phyloP scores from a whole-genome alignment of 176 grass and related monocot species.

The Cymbopogon citratus region DNA sequence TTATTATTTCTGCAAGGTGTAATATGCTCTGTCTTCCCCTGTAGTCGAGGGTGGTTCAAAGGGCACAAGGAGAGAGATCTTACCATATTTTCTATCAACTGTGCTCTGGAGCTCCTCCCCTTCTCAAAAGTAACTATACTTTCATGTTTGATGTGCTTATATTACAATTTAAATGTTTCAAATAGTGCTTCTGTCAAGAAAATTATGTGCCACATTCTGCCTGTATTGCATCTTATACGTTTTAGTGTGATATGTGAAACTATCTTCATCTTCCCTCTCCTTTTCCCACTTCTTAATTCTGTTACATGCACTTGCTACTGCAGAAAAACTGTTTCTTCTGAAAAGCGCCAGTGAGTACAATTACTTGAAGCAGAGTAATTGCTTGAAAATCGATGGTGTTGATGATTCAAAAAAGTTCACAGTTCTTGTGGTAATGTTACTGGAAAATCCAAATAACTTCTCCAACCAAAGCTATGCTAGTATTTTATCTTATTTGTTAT shows the following conservation, averaged over 20 bases:
- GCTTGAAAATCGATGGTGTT: conserved; percentile 78
- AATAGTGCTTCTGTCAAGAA: background rate
- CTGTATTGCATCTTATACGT: background rate
- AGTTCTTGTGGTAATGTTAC: conserved; percentile 60
- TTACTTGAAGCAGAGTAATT: conserved; percentile 87
- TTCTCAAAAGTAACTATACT: conserved; percentile 55
- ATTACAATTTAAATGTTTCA: conserved; percentile 2
- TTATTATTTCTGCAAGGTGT: conserved; percentile 5
- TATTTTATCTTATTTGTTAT: conserved; percentile 8
- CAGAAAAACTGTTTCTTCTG: conserved; percentile 72
- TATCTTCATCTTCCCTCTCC: background rate
- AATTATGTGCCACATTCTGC: background rate
- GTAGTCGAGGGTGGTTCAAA: conserved; percentile 89
- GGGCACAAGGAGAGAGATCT: conserved; percentile 75
- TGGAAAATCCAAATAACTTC: conserved; percentile 1
- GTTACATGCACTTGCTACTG: conserved; percentile 23
- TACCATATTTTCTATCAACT: conserved; percentile 99
- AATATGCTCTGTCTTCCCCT: conserved; percentile 30
- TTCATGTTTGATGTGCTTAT: conserved; percentile 15
- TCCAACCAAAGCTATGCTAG: background rate
- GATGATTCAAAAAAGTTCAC: conserved; percentile 80
- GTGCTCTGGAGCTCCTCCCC: conserved; percentile 65
- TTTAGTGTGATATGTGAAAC: background rate
- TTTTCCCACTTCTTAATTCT: background rate
- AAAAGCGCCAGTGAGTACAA: conserved; percentile 68